Evolutionary conservation across 164 flowering plant genomes (phyloP).

Genomic region (Litsea cubeba): DNA sequence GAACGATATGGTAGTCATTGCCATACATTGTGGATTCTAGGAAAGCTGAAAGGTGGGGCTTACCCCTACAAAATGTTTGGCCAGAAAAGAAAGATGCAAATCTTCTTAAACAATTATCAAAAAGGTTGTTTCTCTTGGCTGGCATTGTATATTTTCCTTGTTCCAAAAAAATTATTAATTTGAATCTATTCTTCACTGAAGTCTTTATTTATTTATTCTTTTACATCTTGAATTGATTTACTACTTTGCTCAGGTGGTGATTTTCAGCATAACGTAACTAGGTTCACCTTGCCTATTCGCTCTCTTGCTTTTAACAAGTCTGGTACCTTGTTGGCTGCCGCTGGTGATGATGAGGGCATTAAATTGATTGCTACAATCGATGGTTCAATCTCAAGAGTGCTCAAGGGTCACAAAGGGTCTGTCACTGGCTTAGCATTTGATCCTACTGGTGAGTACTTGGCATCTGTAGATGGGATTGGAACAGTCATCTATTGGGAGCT

Average conservation of each 20-base stretch:
- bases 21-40: neutral
- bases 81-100: too few relatives aligned
- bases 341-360: constrained; percentile 97
- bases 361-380: constrained; percentile 89
- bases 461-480: constrained; percentile 80
- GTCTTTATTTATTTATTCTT: neutral
- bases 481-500: constrained; percentile 85
- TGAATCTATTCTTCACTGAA: neutral
- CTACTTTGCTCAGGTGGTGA: constrained; percentile 64
- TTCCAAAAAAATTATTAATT: neutral
- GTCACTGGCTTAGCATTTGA: constrained; percentile 81
- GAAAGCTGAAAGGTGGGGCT: neutral
- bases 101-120: neutral
- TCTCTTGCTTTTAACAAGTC: constrained; percentile 78
- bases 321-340: constrained; percentile 91
- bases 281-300: constrained; percentile 95
- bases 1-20: neutral
- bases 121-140: neutral
- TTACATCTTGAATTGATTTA: neutral
- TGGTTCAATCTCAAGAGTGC: constrained; percentile 85
- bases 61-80: neutral
- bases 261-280: constrained; percentile 82
- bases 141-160: neutral
- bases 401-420: constrained; percentile 88
- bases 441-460: constrained; percentile 78